A percentile compares a stretch with the other conserved stretches of the same genome.
These are phyloP conservation scores for Epichloe hybrida DNA, from an alignment of 2,329 filamentous ascomycete species.

Conservation along the genomic window DNA sequence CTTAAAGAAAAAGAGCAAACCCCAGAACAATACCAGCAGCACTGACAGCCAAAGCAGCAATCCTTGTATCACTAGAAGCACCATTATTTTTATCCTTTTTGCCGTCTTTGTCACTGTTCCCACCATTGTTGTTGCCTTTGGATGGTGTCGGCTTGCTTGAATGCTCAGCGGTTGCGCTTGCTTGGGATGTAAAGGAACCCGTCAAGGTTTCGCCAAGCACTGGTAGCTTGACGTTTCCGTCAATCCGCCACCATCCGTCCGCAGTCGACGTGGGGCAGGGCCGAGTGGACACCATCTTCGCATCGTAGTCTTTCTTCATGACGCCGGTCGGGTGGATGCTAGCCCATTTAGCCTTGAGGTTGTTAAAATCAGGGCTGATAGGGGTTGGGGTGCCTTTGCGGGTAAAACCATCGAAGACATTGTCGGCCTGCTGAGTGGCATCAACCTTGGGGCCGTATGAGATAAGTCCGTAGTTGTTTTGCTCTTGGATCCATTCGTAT, in stretches of 20 bases:
- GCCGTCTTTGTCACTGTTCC: not conserved
- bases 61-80: slow-evolving; percentile 13
- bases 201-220: slow-evolving; percentile 44
- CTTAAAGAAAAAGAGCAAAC: slow-evolving; percentile 10
- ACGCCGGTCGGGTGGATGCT: slow-evolving; percentile 58
- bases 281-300: slow-evolving; percentile 45
- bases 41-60: slow-evolving; percentile 16
- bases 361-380: slow-evolving; percentile 61
- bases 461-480: slow-evolving; percentile 71
- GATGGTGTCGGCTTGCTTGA: slow-evolving; percentile 1
- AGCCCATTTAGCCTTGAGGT: slow-evolving; percentile 65
- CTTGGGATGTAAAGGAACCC: slow-evolving; percentile 11
- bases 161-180: slow-evolving; percentile 8
- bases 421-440: slow-evolving; percentile 36
- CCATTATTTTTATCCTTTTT: slow-evolving; percentile 7
- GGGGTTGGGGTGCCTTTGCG: slow-evolving; percentile 62
- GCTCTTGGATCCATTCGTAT: slow-evolving; percentile 83
- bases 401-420: slow-evolving; percentile 51
- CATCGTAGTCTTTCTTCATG: slow-evolving; percentile 49
- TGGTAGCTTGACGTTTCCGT: slow-evolving; percentile 57
- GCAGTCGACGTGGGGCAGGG: slow-evolving; percentile 57
- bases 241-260: slow-evolving; percentile 67
- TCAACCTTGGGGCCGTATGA: slow-evolving; percentile 53
- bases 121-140: not conserved
- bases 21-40: slow-evolving; percentile 17